phyloP scores from a whole-genome alignment of 441 rosid species.

The Melastoma candidum region DNA sequence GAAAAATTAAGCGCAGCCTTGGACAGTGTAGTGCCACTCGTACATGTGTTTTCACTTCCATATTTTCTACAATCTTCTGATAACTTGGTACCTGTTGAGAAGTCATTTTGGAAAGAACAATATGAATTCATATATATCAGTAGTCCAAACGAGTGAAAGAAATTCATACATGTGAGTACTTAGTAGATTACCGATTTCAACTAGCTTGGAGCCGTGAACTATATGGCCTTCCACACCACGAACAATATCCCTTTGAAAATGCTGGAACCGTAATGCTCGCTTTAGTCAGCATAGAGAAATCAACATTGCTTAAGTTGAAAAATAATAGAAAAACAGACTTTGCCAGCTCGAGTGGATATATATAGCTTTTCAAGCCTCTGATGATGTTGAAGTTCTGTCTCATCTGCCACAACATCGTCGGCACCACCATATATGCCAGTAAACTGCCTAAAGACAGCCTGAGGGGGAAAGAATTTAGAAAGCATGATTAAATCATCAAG shows the following conservation, averaged over 20 bases:
- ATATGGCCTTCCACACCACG: constrained; percentile 10
- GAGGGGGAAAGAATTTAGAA: not conserved
- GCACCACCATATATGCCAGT: constrained; percentile 6
- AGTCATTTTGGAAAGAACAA: not conserved
- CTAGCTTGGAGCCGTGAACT: constrained; percentile 8
- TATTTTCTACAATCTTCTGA: constrained; percentile 10
- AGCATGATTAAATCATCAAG: not conserved
- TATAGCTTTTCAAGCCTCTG: constrained; percentile 9
- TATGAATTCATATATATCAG: not conserved
- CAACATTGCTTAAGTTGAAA: constrained; percentile 1
- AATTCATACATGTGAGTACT: not conserved
- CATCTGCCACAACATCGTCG: constrained; percentile 6
- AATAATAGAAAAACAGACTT: constrained; percentile 1
- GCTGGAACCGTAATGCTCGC: constrained; percentile 3
- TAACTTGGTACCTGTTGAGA: constrained; percentile 7
- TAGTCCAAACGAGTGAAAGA: too few relatives aligned
- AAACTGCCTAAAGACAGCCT: constrained; percentile 11
- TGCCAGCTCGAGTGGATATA: constrained; percentile 11
- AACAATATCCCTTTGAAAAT: constrained; percentile 11
- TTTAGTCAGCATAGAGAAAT: not conserved
- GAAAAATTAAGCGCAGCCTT: constrained; percentile 8
- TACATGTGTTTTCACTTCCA: constrained; percentile 9
- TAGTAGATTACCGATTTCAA: constrained; percentile 5
- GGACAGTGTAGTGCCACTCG: constrained; percentile 8
- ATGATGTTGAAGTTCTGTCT: constrained; percentile 10